Percentiles rank a stretch among this genome's conserved stretches.
These are phyloP conservation scores for Calonectria hongkongensis DNA, from an alignment of 2,329 filamentous ascomycete species.

Conservation along the genomic window DNA sequence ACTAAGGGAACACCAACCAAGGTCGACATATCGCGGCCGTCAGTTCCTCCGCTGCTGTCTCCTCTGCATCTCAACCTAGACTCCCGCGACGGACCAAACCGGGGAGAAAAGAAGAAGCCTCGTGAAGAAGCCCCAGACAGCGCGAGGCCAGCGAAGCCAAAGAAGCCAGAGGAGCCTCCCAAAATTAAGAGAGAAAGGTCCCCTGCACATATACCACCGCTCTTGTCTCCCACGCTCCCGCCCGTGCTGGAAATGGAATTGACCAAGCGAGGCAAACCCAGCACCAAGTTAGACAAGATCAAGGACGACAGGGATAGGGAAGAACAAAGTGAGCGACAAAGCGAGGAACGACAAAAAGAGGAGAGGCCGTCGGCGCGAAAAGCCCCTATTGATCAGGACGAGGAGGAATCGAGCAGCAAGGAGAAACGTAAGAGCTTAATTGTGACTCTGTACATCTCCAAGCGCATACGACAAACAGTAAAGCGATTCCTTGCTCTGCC, in stretches of 20 bases:
- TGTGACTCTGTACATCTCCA: slow-evolving; percentile 70
- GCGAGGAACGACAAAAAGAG: slow-evolving; percentile 49
- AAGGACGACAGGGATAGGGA: slow-evolving; percentile 50
- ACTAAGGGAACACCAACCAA: slow-evolving; percentile 63
- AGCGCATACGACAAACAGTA: slow-evolving; percentile 65
- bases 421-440: slow-evolving; percentile 59
- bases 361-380: slow-evolving; percentile 53
- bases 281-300: slow-evolving; percentile 16
- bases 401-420: slow-evolving; percentile 55
- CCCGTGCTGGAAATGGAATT: slow-evolving; percentile 68
- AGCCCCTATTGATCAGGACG: slow-evolving; percentile 54
- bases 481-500: slow-evolving; percentile 68
- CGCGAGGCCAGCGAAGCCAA: slow-evolving; percentile 56
- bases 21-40: slow-evolving; percentile 61
- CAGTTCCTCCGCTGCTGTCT: slow-evolving; percentile 72
- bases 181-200: slow-evolving; percentile 62
- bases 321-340: slow-evolving; percentile 44
- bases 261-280: slow-evolving; percentile 53
- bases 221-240: slow-evolving; percentile 75
- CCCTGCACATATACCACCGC: slow-evolving; percentile 65
- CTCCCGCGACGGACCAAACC: slow-evolving; percentile 59
- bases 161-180: slow-evolving; percentile 53
- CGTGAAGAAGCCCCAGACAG: slow-evolving; percentile 55
- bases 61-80: slow-evolving; percentile 70
- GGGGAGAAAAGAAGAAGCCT: slow-evolving; percentile 59